Percentiles rank a stretch among this genome's conserved stretches.
Evolutionary conservation across 805 yeast genomes (phyloP).

Genomic region (Starmerella riodocensis): DNA sequence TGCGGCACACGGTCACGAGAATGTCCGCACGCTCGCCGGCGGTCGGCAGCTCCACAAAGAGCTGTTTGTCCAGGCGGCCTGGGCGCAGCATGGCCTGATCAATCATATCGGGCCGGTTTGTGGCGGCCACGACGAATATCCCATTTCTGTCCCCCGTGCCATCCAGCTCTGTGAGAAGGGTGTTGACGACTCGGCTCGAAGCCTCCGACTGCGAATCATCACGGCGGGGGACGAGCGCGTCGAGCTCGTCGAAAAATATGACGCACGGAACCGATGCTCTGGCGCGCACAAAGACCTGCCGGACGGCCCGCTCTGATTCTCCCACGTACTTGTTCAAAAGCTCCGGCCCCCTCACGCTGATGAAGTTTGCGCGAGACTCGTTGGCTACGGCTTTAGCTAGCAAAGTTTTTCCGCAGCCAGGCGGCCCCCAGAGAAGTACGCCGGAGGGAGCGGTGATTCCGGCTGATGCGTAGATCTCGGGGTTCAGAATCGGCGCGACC

Average conservation of each 20-base stretch:
- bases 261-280: constrained; percentile 89
- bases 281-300: constrained; percentile 88
- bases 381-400: constrained; percentile 96
- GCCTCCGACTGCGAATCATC: constrained; percentile 80
- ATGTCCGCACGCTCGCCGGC: constrained; percentile 70
- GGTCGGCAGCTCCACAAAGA: constrained; percentile 80
- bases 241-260: constrained; percentile 89
- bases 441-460: constrained; percentile 97
- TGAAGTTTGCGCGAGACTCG: constrained; percentile 91
- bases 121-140: constrained; percentile 89
- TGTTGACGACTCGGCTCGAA: constrained; percentile 86
- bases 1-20: constrained; percentile 54
- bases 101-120: constrained; percentile 95
- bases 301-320: constrained; percentile 83
- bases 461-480: constrained; percentile 75
- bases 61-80: constrained; percentile 85
- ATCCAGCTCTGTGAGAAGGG: constrained; percentile 84
- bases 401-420: constrained; percentile 96
- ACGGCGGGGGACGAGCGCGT: constrained; percentile 89
- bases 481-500: constrained; percentile 88
- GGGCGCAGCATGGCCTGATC: constrained; percentile 98
- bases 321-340: constrained; percentile 89
- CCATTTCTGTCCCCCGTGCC: constrained; percentile 89
- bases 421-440: constrained; percentile 97
- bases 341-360: constrained; percentile 93